Conservation (phyloP, 108 stramenopile genomes). For the Nannochloropsis gaditana region DNA sequence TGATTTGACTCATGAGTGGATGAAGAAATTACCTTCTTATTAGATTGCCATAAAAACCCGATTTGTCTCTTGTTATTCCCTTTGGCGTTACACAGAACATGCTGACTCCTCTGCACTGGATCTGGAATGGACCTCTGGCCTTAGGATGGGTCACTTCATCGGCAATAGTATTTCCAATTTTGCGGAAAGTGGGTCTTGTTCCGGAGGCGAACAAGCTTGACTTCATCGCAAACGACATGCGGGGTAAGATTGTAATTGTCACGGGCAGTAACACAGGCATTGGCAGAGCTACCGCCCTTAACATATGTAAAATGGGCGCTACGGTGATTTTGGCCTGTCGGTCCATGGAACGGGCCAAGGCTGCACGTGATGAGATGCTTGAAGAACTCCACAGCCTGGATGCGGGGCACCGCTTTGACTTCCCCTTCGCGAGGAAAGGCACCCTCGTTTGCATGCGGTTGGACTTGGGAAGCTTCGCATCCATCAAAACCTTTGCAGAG, state of each 20-base stretch:
- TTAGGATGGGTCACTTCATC: neutral
- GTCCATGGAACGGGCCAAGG: slow-evolving; percentile 33
- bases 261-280: slow-evolving; percentile 36
- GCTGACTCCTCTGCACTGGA: slow-evolving; percentile 5
- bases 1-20: too few species aligned
- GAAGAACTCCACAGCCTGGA: slow-evolving; percentile 20
- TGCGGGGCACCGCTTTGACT: neutral
- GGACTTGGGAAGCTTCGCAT: neutral
- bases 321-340: slow-evolving; percentile 48
- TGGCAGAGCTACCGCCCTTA: slow-evolving; percentile 40
- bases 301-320: slow-evolving; percentile 35
- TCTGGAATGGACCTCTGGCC: slow-evolving; percentile 9
- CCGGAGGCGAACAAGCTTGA: neutral
- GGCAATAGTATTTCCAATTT: neutral
- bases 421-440: neutral
- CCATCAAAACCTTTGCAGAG: neutral
- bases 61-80: too few species aligned
- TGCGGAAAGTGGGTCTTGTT: slow-evolving; percentile 8
- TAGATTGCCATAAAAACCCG: too few species aligned
- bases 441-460: slow-evolving; percentile 9
- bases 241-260: neutral
- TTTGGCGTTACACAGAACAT: neutral
- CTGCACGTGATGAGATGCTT: slow-evolving; percentile 25
- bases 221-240: neutral
- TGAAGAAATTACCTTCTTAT: too few species aligned